Evolutionary conservation across 176 grass and related monocot species (phyloP), one percentile per base, ranked within the genome.

Genomic region (Oryza punctata): DNA sequence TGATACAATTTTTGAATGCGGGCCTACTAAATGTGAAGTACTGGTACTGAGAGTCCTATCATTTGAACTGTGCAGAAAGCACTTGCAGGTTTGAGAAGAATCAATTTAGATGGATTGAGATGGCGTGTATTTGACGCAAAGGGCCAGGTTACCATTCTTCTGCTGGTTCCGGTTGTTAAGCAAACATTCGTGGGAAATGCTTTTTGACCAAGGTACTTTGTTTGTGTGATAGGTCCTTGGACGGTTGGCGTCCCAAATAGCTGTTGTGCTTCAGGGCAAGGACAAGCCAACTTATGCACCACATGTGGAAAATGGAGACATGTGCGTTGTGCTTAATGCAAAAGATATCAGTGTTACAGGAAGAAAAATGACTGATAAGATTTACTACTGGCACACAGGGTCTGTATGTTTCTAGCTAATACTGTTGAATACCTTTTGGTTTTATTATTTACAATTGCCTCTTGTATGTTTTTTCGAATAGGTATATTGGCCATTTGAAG

Each of bases 91-190:
- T 75, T 99, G 78, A 96, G 87, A 85, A 91, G 93, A 87, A 99
- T 99, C 63, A 89, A 92, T 63, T 87, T 99, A 65, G 96, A 99
- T 16, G 96, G 96, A 46, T 37, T 99, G 35, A 85, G 91, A 16
- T 99, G 96, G 96, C 93, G 96, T 18, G 87, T 99, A 83, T 99
- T 99, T 90, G 96, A 99, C 30, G 93, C 96, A 63, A 99, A 96
- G 86, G 91, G 93, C 18, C 96, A 99, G 87, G 96, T 94, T 74
- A 44, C 63, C 7, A 64, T 79, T 69, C 24, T 75, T 75, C 4
- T 43, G 14, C 10, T 81, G 35, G 9, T 78, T 76, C 78, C 61
- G 75, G 10, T 19, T 63, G 24, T 37, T 23, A 64, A 54, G n/a
- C 2, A 30, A 76, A 19, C 79, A 41, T 12, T 45, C 25, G 67